phyloP scores from a whole-genome alignment of 2,329 filamentous ascomycete genomes.

The Ambrosiella xylebori region DNA sequence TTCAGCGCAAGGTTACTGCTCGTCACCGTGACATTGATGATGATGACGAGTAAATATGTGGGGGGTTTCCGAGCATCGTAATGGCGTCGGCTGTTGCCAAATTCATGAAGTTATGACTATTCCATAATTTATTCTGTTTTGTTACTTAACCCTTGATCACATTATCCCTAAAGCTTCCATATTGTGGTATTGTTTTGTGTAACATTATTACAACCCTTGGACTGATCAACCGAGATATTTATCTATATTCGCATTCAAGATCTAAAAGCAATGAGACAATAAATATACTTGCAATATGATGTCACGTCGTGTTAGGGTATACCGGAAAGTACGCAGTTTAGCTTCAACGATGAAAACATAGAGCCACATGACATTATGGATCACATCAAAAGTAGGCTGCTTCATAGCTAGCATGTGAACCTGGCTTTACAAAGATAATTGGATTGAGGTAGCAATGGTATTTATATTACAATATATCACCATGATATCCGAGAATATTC shows the following conservation, averaged over 20 bases:
- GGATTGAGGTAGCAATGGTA: too few relatives aligned
- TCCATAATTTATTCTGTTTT: not conserved
- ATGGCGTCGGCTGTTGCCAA: too few relatives aligned
- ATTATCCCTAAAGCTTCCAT: not conserved
- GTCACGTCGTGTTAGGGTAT: too few relatives aligned
- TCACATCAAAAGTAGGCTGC: too few relatives aligned
- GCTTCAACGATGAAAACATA: too few relatives aligned
- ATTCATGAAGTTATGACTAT: not conserved
- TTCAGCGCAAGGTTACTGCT: conserved; percentile 56
- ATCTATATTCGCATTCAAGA: not conserved
- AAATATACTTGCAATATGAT: not conserved
- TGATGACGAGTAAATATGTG: conserved; percentile 21
- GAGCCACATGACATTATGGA: too few relatives aligned
- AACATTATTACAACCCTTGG: not conserved
- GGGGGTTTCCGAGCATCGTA: not conserved
- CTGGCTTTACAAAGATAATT: too few relatives aligned
- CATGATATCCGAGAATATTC: too few relatives aligned
- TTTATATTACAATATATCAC: too few relatives aligned
- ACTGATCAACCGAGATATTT: not conserved
- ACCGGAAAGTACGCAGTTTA: too few relatives aligned
- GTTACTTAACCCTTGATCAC: not conserved
- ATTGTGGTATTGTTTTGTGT: not conserved
- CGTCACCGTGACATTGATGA: conserved; percentile 49
- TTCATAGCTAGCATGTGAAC: too few relatives aligned
- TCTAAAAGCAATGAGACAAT: not conserved